Conservation (phyloP, 371 early-diverging fungal species). For the Mucor sp. region DNA sequence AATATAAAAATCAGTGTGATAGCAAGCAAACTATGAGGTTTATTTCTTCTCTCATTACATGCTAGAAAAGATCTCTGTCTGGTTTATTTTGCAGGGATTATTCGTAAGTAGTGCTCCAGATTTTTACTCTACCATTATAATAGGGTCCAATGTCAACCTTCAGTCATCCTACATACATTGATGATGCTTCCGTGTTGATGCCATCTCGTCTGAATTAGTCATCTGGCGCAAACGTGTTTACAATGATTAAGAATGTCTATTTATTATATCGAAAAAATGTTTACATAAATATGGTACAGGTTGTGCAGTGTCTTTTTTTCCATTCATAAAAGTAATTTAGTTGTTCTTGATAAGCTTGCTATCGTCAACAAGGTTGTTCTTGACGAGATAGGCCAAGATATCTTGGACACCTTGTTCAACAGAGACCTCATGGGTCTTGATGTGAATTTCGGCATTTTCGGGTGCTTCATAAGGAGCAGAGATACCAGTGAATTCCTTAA, state of each 20-base stretch:
- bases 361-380: constrained; percentile 27
- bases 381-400: constrained; percentile 43
- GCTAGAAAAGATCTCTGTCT: too few species aligned
- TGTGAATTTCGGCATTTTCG: constrained; percentile 79
- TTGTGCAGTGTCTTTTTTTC: background rate
- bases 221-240: too few species aligned
- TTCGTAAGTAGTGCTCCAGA: too few species aligned
- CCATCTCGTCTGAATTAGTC: too few species aligned
- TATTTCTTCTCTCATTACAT: too few species aligned
- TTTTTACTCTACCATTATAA: too few species aligned
- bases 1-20: too few species aligned
- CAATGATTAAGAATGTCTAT: background rate
- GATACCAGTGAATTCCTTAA: constrained; percentile 95
- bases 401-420: constrained; percentile 72
- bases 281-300: background rate
- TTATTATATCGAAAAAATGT: background rate
- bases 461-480: constrained; percentile 93
- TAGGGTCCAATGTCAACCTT: too few species aligned
- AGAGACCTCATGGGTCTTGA: constrained; percentile 72
- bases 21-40: too few species aligned
- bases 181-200: too few species aligned
- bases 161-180: too few species aligned
- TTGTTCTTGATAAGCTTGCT: constrained; percentile 28
- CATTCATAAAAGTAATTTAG: background rate
- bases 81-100: too few species aligned